Percentiles rank a stretch among this genome's conserved stretches.
Conservation (phyloP, 1,284 basidiomycete species). For the Chiua sp. region DNA sequence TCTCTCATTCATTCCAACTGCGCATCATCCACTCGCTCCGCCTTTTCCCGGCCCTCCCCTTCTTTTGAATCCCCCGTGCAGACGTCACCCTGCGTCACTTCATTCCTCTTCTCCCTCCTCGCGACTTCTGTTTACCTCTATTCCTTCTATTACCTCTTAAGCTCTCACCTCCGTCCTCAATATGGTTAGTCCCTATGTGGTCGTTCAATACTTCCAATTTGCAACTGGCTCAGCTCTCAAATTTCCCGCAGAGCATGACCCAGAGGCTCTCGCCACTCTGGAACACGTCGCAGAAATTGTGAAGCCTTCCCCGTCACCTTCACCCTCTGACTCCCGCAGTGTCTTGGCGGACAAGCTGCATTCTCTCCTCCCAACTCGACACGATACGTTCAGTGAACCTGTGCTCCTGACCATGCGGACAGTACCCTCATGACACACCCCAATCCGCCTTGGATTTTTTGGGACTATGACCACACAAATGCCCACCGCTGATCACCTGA, state of each 20-base stretch:
- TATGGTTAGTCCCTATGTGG: slow-evolving; percentile 83
- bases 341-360: slow-evolving; percentile 34
- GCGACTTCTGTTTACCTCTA: slow-evolving; percentile 89
- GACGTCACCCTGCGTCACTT: slow-evolving; percentile 75
- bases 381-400: too few relatives aligned
- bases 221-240: slow-evolving; percentile 79
- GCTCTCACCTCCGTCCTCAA: slow-evolving; percentile 74
- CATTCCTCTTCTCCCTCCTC: slow-evolving; percentile 85
- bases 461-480: too few relatives aligned
- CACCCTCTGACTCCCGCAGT: slow-evolving; percentile 23
- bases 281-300: slow-evolving; percentile 68
- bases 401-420: too few relatives aligned
- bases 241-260: slow-evolving; percentile 50
- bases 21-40: slow-evolving; percentile 71
- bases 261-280: slow-evolving; percentile 68
- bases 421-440: too few relatives aligned
- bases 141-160: slow-evolving; percentile 78
- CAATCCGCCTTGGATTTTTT: too few relatives aligned
- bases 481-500: too few relatives aligned
- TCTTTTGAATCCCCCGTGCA: slow-evolving; percentile 44
- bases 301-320: slow-evolving; percentile 6
- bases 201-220: slow-evolving; percentile 82
- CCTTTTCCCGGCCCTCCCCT: slow-evolving; percentile 51
- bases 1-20: slow-evolving; percentile 72
- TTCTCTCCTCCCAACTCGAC: too few relatives aligned